Percentiles rank a stretch among this genome's conserved stretches.
These are phyloP conservation scores for Lentinus polychrous DNA, from an alignment of 1,284 basidiomycete genomes.

Conservation along the genomic window DNA sequence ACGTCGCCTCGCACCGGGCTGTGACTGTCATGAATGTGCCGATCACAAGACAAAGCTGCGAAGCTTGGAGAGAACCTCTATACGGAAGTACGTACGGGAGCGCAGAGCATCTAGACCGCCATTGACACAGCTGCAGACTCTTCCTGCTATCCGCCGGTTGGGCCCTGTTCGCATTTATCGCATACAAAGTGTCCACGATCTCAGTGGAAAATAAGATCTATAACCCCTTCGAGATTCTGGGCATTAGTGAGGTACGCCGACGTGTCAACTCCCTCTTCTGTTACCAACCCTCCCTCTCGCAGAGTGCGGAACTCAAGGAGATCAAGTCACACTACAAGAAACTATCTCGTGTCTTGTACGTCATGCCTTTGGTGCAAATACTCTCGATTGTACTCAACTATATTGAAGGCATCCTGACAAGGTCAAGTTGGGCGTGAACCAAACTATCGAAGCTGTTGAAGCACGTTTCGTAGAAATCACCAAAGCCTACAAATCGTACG, in stretches of 20 bases:
- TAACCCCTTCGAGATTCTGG: conserved; percentile 93
- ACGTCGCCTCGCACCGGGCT: conserved; percentile 34
- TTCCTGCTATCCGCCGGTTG: conserved; percentile 69
- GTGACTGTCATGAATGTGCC: conserved; percentile 61
- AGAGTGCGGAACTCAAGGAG: conserved; percentile 77
- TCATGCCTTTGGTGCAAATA: conserved; percentile 14
- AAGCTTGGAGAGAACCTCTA: conserved; percentile 37
- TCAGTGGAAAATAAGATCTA: conserved; percentile 71
- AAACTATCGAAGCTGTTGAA: conserved; percentile 88
- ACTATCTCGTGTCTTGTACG: conserved; percentile 84
- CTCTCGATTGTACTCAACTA: conserved; percentile 6
- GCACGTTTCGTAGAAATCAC: conserved; percentile 90
- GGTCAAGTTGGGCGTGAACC: conserved; percentile 75
- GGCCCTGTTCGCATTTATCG: conserved; percentile 65
- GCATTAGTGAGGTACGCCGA: conserved; percentile 56
- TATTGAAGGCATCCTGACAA: conserved; percentile 89
- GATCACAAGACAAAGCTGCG: conserved; percentile 46
- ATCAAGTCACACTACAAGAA: conserved; percentile 97
- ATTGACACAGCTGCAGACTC: conserved; percentile 29
- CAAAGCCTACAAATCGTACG: conserved; percentile 95
- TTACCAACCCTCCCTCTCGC: background rate
- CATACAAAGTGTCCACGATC: conserved; percentile 58
- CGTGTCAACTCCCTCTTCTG: background rate
- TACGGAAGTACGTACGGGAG: conserved; percentile 15
- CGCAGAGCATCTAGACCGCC: background rate